These are phyloP conservation scores for Actinomortierella wolfii DNA, from an alignment of 371 early-diverging fungal genomes.

Conservation along the genomic window DNA sequence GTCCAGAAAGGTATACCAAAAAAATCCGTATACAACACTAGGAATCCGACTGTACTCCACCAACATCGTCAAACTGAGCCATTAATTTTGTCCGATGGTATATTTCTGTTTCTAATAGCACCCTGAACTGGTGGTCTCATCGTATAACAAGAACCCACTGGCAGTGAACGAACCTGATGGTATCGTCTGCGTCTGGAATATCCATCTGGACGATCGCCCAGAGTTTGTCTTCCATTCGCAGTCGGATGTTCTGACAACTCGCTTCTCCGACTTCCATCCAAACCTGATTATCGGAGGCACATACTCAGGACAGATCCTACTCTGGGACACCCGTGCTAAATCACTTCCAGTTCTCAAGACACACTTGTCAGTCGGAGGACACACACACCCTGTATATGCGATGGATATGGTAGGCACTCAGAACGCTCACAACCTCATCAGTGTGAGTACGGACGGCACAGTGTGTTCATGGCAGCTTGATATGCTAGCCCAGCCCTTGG, in stretches of 20 bases:
- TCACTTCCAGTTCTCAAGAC: constrained; percentile 82
- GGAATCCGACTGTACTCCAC: neutral
- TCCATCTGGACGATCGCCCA: constrained; percentile 85
- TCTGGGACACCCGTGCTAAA: constrained; percentile 96
- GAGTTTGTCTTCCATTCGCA: constrained; percentile 94
- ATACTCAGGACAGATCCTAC: constrained; percentile 94
- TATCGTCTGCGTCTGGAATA: constrained; percentile 91
- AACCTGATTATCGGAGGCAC: constrained; percentile 93
- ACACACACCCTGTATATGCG: constrained; percentile 95
- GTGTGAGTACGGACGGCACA: constrained; percentile 92
- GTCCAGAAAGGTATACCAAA: constrained; percentile 76
- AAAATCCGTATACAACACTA: neutral
- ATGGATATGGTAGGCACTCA: constrained; percentile 92
- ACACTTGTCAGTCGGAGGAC: constrained; percentile 89
- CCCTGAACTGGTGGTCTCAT: constrained; percentile 85
- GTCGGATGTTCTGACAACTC: constrained; percentile 90
- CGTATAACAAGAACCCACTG: constrained; percentile 88
- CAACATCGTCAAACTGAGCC: neutral
- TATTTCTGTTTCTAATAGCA: constrained; percentile 50
- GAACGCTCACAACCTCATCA: constrained; percentile 90
- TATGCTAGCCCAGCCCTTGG: constrained; percentile 94
- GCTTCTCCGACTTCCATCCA: constrained; percentile 91
- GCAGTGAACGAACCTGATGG: constrained; percentile 94
- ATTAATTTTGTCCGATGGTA: neutral
- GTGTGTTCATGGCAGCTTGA: constrained; percentile 97